A percentile compares a stretch with the other conserved stretches of the same genome.
These are phyloP conservation scores for Rhizophlyctis rosea DNA, from an alignment of 192 early-diverging fungal species.

Conservation along the genomic window DNA sequence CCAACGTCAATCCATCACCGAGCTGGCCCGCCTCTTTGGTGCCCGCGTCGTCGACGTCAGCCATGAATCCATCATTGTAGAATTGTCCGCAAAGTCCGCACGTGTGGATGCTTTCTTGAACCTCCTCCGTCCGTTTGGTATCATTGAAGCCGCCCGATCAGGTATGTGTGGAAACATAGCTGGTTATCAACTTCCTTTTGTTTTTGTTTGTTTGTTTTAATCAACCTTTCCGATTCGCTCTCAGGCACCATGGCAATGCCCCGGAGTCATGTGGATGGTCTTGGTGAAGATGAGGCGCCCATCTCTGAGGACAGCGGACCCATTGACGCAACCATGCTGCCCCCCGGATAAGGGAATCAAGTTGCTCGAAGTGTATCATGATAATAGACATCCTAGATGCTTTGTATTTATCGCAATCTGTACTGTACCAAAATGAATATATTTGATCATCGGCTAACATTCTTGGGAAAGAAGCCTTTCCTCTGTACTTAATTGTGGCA, in stretches of 20 bases:
- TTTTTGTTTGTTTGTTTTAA: not conserved
- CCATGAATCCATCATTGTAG: constrained; percentile 77
- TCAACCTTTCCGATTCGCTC: not conserved
- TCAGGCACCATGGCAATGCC: constrained; percentile 95
- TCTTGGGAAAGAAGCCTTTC: no score
- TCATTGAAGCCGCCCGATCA: constrained; percentile 89
- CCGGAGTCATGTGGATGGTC: constrained; percentile 76
- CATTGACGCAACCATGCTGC: constrained; percentile 90
- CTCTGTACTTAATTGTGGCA: no score
- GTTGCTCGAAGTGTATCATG: not conserved
- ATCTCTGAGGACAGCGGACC: constrained; percentile 55
- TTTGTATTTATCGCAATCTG: no score
- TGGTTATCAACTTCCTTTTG: not conserved
- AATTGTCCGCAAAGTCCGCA: constrained; percentile 82
- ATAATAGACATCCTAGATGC: no score
- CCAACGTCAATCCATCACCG: constrained; percentile 75
- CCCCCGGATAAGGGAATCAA: constrained; percentile 70
- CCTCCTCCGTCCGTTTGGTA: constrained; percentile 90
- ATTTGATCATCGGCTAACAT: no score
- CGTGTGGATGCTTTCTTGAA: constrained; percentile 90
- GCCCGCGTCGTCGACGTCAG: constrained; percentile 87
- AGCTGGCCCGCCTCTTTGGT: constrained; percentile 80
- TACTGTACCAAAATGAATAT: no score
- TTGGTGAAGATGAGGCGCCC: constrained; percentile 45
- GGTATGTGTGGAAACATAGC: constrained; percentile 54